phyloP scores from a whole-genome alignment of 345 rosid genomes.

The Citrus hindsii region DNA sequence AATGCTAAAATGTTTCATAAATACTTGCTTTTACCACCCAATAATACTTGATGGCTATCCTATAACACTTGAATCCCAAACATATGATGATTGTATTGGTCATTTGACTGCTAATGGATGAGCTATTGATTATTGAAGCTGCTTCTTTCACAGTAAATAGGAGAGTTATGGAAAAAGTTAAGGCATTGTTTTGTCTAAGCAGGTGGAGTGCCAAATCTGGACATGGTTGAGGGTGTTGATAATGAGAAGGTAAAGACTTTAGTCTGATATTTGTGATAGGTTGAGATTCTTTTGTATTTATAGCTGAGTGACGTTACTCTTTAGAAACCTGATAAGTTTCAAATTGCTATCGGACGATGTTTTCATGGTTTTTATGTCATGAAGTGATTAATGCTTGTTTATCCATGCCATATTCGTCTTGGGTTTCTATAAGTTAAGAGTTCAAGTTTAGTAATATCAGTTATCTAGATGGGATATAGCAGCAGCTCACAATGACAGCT shows the following conservation, averaged over 20 bases:
- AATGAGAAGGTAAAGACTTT: conserved; percentile 60
- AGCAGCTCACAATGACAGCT: background rate
- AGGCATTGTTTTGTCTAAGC: conserved; percentile 23
- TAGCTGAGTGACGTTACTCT: background rate
- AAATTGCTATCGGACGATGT: background rate
- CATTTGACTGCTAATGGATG: background rate
- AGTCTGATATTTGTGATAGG: background rate
- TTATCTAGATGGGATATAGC: background rate
- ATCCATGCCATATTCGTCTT: background rate
- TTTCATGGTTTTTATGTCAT: background rate
- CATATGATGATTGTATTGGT: background rate
- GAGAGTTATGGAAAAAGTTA: background rate
- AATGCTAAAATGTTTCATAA: background rate
- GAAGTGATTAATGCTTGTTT: background rate
- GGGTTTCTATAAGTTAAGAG: background rate
- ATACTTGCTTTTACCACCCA: background rate
- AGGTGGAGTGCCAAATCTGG: conserved; percentile 85
- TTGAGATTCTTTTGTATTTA: background rate
- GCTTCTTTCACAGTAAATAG: background rate
- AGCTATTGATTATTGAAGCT: background rate
- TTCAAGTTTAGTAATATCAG: background rate
- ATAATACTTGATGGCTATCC: background rate
- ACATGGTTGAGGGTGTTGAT: conserved; percentile 71
- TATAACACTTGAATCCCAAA: background rate
- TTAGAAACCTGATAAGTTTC: background rate